Conservation (phyloP, 306 rosid genomes). For the Cicer pinnatifidum region DNA sequence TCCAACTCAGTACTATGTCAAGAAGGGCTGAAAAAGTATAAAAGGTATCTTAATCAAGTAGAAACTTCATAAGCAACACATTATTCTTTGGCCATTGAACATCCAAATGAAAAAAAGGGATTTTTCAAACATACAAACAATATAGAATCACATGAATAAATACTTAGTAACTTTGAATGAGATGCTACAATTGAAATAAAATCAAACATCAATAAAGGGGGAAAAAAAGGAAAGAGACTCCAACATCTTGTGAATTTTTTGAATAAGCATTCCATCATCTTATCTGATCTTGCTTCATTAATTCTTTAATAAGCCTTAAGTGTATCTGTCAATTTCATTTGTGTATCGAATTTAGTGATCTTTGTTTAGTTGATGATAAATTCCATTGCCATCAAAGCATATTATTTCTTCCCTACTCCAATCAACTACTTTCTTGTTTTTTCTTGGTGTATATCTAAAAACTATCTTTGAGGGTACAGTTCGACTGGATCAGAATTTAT, state of each 20-base stretch:
- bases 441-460: neutral
- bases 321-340: neutral
- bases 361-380: neutral
- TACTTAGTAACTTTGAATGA: constrained; percentile 16
- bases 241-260: constrained; percentile 21
- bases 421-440: neutral
- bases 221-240: neutral
- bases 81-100: constrained; percentile 35
- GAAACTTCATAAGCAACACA: constrained; percentile 34
- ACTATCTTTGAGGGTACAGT: neutral
- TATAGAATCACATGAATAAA: neutral
- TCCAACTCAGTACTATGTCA: constrained; percentile 87
- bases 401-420: neutral
- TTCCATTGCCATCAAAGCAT: neutral
- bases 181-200: neutral
- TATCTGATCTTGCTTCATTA: constrained; percentile 4
- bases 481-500: neutral
- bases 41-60: constrained; percentile 41
- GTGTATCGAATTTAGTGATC: neutral
- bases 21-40: constrained; percentile 68
- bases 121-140: constrained; percentile 5
- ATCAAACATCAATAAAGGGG: neutral
- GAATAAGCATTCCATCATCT: constrained; percentile 9
- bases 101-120: constrained; percentile 8
- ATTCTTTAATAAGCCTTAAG: neutral